Evolutionary conservation across 345 rosid species (phyloP), one percentile per base, ranked within the genome.

Genomic region (Firmiana major): DNA sequence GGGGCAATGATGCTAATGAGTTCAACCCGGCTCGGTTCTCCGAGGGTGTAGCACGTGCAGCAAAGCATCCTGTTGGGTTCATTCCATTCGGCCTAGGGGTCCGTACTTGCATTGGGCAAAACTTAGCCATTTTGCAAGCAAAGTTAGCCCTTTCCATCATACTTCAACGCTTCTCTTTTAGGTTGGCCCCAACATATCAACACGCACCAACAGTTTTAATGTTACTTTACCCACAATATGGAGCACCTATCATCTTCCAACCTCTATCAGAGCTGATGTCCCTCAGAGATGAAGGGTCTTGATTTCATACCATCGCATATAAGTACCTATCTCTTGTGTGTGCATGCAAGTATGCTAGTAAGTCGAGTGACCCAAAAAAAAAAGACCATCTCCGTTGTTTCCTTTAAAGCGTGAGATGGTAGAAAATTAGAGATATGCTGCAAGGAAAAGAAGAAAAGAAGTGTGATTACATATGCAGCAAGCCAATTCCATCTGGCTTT

Each of bases 31-130:
- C 22, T 15, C 84, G 98, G 67, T 95, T 95, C 73, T 63, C 85
- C 0, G 84, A 88, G 24, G 99, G 99, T 0, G 90, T 92, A 55
- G 84, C 93, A 24, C 86, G 90, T 42, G 97, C 97, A 0, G 89
- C 96, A 0, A 90, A 89, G 79, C 94, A 90, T 15, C 94, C 92
- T 0, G 88, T 85, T 16, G 96, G 92, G 1, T 87, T 92, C 69
- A 84, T 95, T 26, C 92, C 97, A 0, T 95, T 95, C 15, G 98
- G 97, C 13, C 80, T 92, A 0, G 99, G 99, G 13, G 90, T 84
- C 21, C 84, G 98, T 10, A 81, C 83, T 1, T 93, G 99, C 80
- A 87, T 93, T 7, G 99, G 94, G 7, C 94, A 92, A 79, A 93
- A 90, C 70, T 89, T 95, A 31, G 96, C 98, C 13, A 81, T 93